Evolutionary conservation across 352 stramenopile genomes (phyloP).

Genomic region (Globisporangium abappressorium): DNA sequence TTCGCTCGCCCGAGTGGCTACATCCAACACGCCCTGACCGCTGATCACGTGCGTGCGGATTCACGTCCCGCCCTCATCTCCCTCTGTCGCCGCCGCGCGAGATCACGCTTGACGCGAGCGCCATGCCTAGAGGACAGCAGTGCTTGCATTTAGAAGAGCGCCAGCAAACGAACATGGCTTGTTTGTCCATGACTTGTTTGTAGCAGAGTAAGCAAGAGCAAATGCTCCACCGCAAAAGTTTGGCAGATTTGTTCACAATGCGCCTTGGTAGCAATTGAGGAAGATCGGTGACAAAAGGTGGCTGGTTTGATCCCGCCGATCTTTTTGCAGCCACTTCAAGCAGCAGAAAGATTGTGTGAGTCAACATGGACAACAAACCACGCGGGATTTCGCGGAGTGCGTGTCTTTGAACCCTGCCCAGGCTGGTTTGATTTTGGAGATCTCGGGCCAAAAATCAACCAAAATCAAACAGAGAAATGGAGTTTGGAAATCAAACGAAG

Average conservation of each 20-base stretch:
- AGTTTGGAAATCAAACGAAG: no score
- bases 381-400: not conserved
- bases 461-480: not conserved
- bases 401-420: not conserved
- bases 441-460: not conserved
- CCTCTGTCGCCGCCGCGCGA: not conserved
- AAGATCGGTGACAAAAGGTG: not conserved
- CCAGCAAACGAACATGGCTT: no score
- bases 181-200: no score
- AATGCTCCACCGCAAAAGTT: not conserved
- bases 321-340: not conserved
- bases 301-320: not conserved
- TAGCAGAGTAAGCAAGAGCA: no score
- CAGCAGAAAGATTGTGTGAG: not conserved
- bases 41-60: constrained; percentile 3
- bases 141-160: not conserved
- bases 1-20: not conserved
- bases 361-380: not conserved
- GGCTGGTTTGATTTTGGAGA: not conserved
- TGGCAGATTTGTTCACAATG: not conserved
- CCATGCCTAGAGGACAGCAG: no score
- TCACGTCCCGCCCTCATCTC: constrained; percentile 5
- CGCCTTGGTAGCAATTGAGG: not conserved
- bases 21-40: not conserved
- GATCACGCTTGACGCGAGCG: constrained; percentile 2